Evolutionary conservation across 2,329 filamentous ascomycete species (phyloP).

Genomic region (Monilinia laxa): DNA sequence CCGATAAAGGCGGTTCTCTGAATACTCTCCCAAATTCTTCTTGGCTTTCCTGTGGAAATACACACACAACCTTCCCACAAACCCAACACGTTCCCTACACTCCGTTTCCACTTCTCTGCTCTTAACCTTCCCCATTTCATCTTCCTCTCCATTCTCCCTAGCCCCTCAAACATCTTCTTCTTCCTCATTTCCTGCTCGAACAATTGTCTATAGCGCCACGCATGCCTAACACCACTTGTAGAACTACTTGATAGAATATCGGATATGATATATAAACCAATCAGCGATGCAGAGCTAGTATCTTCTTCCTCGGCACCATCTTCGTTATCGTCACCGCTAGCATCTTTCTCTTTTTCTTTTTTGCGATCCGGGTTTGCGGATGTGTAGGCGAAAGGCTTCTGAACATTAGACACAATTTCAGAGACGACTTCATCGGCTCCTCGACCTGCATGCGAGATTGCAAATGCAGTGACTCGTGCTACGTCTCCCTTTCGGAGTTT

Average conservation of each 20-base stretch:
- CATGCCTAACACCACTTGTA: slow-evolving; percentile 62
- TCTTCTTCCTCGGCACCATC: slow-evolving; percentile 55
- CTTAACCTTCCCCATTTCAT: slow-evolving; percentile 66
- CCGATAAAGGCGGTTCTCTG: slow-evolving; percentile 62
- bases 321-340: slow-evolving; percentile 43
- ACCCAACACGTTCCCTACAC: slow-evolving; percentile 54
- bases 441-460: slow-evolving; percentile 79
- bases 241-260: slow-evolving; percentile 66
- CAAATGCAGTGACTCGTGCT: slow-evolving; percentile 81
- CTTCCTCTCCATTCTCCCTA: slow-evolving; percentile 62
- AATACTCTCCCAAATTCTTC: slow-evolving; percentile 70
- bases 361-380: slow-evolving; percentile 62
- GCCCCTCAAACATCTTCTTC: slow-evolving; percentile 59
- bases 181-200: slow-evolving; percentile 62
- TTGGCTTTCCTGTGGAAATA: slow-evolving; percentile 72
- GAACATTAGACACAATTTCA: slow-evolving; percentile 79
- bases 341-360: slow-evolving; percentile 39
- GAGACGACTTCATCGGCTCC: slow-evolving; percentile 92
- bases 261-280: slow-evolving; percentile 76
- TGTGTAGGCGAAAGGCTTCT: slow-evolving; percentile 71
- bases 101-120: slow-evolving; percentile 65
- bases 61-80: slow-evolving; percentile 67
- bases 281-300: slow-evolving; percentile 69
- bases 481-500: slow-evolving; percentile 81
- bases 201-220: slow-evolving; percentile 66